phyloP scores from a whole-genome alignment of 805 yeast species.

The Candida boidinii region DNA sequence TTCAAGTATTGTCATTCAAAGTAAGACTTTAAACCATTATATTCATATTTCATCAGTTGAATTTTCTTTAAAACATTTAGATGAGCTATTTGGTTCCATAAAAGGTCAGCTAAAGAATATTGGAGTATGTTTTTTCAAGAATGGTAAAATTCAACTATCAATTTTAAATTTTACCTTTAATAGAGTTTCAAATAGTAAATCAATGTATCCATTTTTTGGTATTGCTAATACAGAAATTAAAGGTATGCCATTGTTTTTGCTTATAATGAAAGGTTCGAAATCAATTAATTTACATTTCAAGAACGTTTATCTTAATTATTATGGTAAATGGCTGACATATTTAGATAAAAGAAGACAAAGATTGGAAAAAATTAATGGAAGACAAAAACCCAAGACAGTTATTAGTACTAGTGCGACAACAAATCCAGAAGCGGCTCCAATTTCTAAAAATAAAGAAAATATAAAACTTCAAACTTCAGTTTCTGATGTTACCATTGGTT shows the following conservation, averaged over 20 bases:
- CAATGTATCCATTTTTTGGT: conserved; percentile 23
- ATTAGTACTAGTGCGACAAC: not conserved
- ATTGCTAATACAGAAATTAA: conserved; percentile 25
- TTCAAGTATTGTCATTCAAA: not conserved
- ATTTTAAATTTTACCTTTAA: conserved; percentile 6
- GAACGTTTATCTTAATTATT: conserved; percentile 45
- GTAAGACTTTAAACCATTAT: conserved; percentile 9
- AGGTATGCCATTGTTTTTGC: conserved; percentile 30
- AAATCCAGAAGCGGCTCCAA: not conserved
- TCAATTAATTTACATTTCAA: conserved; percentile 34
- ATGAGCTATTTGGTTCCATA: conserved; percentile 26
- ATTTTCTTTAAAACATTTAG: conserved; percentile 12
- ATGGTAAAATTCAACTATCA: conserved; percentile 7
- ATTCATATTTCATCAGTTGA: conserved; percentile 9
- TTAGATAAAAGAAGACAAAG: conserved; percentile 23
- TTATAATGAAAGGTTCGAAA: conserved; percentile 28
- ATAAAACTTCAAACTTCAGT: conserved; percentile 26
- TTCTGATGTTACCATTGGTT: conserved; percentile 49
- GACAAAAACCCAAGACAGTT: not conserved
- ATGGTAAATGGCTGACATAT: conserved; percentile 47
- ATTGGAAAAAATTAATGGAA: not conserved
- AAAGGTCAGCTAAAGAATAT: conserved; percentile 10
- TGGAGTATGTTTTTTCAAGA: conserved; percentile 10
- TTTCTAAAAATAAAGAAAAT: conserved; percentile 1
- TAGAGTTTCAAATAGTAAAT: conserved; percentile 4